Base-by-base conservation (phyloP, 192 early-diverging fungal genomes). In the Backusella luteola region DNA sequence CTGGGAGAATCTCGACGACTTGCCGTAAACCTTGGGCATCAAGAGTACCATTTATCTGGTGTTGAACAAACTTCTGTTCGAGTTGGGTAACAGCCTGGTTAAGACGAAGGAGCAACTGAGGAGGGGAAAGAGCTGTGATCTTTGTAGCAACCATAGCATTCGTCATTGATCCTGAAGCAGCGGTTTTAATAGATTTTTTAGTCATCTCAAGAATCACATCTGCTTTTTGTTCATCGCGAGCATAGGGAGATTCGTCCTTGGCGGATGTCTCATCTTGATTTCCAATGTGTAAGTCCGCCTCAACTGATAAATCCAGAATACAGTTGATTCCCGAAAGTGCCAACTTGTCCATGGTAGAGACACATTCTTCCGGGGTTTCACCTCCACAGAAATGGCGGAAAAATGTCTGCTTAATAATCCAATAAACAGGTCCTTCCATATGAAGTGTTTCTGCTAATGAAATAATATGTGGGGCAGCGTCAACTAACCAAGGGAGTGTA, bases 301-400 rank as follows among this genome's bases (percentile, higher is more conserved):
- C 97, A 23, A 95, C 88, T 9, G 94, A 93, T 12, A 94, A 84
- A 83, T 96, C 94, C 32, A 98, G 88, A 75, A 97, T 97, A 41
- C 90, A 90, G n/a, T 93, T 92, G 77, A 98, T 90, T 5, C 91
- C 88, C 14, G 82, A 72, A 11, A 80, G 82, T 35, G 81, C 84
- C 74, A 96, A 90, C 21, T 73, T 34, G 14, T 86, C 84, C 95
- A 98, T 97, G 29, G 92, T 92, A 34, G 88, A 88, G n/a, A 92
- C 81, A 39, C 96, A 95, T 78, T 96, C 94, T 41, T 91, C 86
- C 59, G 92, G 87, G 12, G 91, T 88, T 82, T 99, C 96, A 56
- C 97, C 97, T 26, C 94, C 93, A 73, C 93, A 94, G 83, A 95
- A 95, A 81, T 96, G 96, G 53, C 89, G 88, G 87, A 96, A 98